A percentile compares a stretch with the other conserved stretches of the same genome.
These are phyloP conservation scores for Vigna nakashimae DNA, from an alignment of 306 rosid genomes.

Conservation along the genomic window DNA sequence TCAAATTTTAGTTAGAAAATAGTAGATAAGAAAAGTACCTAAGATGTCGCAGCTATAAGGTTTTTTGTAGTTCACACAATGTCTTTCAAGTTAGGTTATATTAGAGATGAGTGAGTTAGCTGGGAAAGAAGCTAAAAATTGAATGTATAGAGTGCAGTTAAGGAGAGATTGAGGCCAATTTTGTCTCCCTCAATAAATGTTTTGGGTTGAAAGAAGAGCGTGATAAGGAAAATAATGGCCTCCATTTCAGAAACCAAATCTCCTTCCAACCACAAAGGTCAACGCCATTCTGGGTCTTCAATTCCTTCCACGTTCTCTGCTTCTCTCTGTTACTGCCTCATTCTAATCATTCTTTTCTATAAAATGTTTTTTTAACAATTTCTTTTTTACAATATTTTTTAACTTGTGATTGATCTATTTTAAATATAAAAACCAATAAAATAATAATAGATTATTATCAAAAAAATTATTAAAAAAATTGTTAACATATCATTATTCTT, in stretches of 20 bases:
- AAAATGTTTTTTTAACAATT: no score
- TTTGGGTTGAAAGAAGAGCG: constrained; percentile 46
- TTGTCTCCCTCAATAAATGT: constrained; percentile 48
- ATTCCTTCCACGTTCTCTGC: constrained; percentile 58
- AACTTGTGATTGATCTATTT: no score
- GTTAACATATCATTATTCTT: no score
- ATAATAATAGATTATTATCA: no score
- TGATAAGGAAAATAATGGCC: constrained; percentile 40
- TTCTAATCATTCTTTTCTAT: no score
- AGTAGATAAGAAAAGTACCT: no score
- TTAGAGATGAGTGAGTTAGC: background rate
- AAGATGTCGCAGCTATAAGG: background rate
- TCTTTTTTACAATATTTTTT: no score
- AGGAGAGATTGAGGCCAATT: constrained; percentile 5
- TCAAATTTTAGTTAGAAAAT: background rate
- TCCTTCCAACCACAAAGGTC: constrained; percentile 62
- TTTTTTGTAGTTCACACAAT: background rate
- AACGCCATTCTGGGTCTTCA: constrained; percentile 47
- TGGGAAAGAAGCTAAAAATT: background rate
- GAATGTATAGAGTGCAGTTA: background rate
- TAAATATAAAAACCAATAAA: no score
- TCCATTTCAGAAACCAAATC: constrained; percentile 43
- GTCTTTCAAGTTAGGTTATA: constrained; percentile 5
- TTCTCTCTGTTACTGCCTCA: background rate
- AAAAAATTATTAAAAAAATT: no score